These are phyloP conservation scores for Scheffersomyces lignicola DNA, from an alignment of 1,139 yeast species.

Conservation along the genomic window DNA sequence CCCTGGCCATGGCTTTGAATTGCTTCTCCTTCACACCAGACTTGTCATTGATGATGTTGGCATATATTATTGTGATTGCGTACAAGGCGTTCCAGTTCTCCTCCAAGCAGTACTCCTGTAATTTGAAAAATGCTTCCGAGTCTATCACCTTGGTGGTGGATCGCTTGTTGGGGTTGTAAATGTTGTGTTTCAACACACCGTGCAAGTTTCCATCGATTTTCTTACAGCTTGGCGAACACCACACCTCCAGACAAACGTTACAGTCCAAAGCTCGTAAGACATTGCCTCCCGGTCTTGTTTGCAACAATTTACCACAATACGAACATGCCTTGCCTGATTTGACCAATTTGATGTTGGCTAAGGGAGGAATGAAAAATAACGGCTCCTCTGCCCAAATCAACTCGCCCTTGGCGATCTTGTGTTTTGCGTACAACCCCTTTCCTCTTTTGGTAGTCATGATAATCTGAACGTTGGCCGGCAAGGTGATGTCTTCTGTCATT, in stretches of 20 bases:
- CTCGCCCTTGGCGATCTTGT: slow-evolving; percentile 48
- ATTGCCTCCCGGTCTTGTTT: slow-evolving; percentile 25
- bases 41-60: slow-evolving; percentile 49
- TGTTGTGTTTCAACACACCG: slow-evolving; percentile 55
- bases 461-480: slow-evolving; percentile 49
- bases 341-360: slow-evolving; percentile 65
- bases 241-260: slow-evolving; percentile 61
- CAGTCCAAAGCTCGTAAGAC: slow-evolving; percentile 64
- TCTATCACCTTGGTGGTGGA: slow-evolving; percentile 35
- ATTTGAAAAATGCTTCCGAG: slow-evolving; percentile 50
- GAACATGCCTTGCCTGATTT: slow-evolving; percentile 74
- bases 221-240: slow-evolving; percentile 74
- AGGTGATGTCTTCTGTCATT: slow-evolving; percentile 46
- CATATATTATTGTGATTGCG: slow-evolving; percentile 60
- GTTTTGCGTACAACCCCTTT: slow-evolving; percentile 49
- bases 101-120: slow-evolving; percentile 62
- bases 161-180: slow-evolving; percentile 25
- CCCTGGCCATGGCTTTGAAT: slow-evolving; percentile 65
- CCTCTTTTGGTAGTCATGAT: slow-evolving; percentile 48
- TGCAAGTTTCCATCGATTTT: slow-evolving; percentile 54
- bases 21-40: slow-evolving; percentile 40
- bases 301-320: slow-evolving; percentile 68
- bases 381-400: slow-evolving; percentile 64
- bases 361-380: slow-evolving; percentile 66
- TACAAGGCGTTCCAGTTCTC: slow-evolving; percentile 72